Evolutionary conservation across 345 rosid species (phyloP).

Genomic region (Salix viminalis): DNA sequence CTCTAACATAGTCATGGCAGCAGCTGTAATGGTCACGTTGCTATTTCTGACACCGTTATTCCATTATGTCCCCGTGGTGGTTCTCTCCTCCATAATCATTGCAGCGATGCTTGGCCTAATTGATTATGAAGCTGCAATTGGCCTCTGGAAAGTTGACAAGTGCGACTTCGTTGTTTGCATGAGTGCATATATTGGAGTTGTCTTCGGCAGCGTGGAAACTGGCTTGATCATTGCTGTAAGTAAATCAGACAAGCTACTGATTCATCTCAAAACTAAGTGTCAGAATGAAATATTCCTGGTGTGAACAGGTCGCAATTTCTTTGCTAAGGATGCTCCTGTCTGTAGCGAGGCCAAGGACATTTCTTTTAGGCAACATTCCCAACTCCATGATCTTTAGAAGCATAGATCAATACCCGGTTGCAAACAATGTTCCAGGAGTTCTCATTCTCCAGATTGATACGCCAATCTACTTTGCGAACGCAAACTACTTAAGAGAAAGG

Average conservation of each 20-base stretch:
- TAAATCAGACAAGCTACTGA: background rate
- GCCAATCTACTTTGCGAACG: slow-evolving; percentile 32
- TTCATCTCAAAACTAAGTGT: background rate
- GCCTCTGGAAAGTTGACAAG: slow-evolving; percentile 40
- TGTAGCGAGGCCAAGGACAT: slow-evolving; percentile 31
- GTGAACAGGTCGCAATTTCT: slow-evolving; percentile 19
- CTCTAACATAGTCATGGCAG: slow-evolving; percentile 35
- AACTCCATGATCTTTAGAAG: slow-evolving; percentile 18
- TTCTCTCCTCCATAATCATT: slow-evolving; percentile 30
- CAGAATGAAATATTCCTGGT: background rate
- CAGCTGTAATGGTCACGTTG: slow-evolving; percentile 22
- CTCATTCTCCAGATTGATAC: slow-evolving; percentile 29
- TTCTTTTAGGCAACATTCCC: slow-evolving; percentile 28
- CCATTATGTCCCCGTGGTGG: slow-evolving; percentile 26
- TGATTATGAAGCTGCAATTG: slow-evolving; percentile 26
- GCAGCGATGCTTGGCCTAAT: slow-evolving; percentile 30
- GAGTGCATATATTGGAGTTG: slow-evolving; percentile 28
- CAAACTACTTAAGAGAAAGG: slow-evolving; percentile 37
- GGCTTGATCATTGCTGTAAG: slow-evolving; percentile 31
- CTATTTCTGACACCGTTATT: slow-evolving; percentile 27
- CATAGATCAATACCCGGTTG: slow-evolving; percentile 19
- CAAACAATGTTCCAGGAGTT: slow-evolving; percentile 20
- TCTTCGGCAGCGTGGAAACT: slow-evolving; percentile 20
- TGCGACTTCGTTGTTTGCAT: slow-evolving; percentile 29
- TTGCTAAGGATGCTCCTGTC: slow-evolving; percentile 22